phyloP scores from a whole-genome alignment of 164 flowering plant species.

The Sedum album region DNA sequence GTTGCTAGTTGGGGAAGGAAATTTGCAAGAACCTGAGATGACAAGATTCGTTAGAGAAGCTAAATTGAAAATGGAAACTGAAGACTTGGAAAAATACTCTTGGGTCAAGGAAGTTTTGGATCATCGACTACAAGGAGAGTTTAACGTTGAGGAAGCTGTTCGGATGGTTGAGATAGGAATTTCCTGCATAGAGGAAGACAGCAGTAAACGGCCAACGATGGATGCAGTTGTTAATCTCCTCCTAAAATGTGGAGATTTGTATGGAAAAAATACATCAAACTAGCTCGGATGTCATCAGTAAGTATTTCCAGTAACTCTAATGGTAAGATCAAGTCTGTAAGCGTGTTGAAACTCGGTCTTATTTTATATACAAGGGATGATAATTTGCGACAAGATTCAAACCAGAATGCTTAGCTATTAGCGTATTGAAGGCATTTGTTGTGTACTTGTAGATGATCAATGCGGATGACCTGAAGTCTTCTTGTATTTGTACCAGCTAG shows the following conservation, averaged over 20 bases:
- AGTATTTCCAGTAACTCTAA: not conserved
- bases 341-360: no score
- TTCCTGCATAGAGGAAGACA: constrained; percentile 20
- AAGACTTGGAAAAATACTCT: not conserved
- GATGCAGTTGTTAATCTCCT: constrained; percentile 10
- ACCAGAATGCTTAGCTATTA: no score
- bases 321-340: no score
- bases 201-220: constrained; percentile 18
- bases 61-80: not conserved
- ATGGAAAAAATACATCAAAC: not conserved
- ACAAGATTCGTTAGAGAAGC: no score
- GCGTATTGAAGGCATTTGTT: not conserved
- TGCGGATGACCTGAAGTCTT: constrained; percentile 2
- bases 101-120: constrained; percentile 24
- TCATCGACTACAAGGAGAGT: constrained; percentile 16
- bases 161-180: constrained; percentile 19
- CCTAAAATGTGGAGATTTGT: constrained; percentile 8
- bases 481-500: constrained; percentile 31
- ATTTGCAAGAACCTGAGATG: no score
- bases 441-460: not conserved
- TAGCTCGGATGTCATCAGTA: not conserved
- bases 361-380: no score
- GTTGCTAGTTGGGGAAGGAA: no score
- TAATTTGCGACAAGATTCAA: no score
- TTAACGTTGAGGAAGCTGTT: constrained; percentile 13